phyloP scores from a whole-genome alignment of 2,329 filamentous ascomycete genomes.

The Xylaria polymorpha region DNA sequence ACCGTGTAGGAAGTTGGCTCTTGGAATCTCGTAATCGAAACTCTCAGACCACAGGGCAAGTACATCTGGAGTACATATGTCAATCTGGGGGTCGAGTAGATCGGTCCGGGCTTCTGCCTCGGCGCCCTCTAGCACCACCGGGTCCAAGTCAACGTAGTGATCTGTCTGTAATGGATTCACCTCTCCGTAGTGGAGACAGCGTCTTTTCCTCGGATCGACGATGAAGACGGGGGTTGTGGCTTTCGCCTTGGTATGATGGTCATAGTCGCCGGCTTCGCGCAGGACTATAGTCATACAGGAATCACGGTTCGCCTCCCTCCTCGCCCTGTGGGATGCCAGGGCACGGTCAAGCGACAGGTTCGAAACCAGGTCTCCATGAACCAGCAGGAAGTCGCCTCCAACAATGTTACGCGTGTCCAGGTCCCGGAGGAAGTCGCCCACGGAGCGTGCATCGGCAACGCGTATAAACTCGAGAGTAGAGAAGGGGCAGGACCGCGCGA shows the following conservation, averaged over 20 bases:
- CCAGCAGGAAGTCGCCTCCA: constrained; percentile 88
- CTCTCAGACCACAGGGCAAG: constrained; percentile 96
- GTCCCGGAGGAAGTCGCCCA: constrained; percentile 94
- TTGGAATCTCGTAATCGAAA: constrained; percentile 93
- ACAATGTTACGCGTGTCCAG: constrained; percentile 88
- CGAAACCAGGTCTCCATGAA: constrained; percentile 92
- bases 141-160: constrained; percentile 77
- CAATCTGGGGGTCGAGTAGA: constrained; percentile 92
- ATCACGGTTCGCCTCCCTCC: constrained; percentile 86
- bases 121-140: constrained; percentile 76
- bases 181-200: constrained; percentile 95
- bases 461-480: constrained; percentile 84
- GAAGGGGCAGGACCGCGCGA: constrained; percentile 72
- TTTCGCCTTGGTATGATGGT: constrained; percentile 81
- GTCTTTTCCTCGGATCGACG: constrained; percentile 80
- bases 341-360: constrained; percentile 87
- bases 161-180: constrained; percentile 76
- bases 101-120: constrained; percentile 89
- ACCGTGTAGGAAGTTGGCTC: constrained; percentile 88
- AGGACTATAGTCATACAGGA: constrained; percentile 98
- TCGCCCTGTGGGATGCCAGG: constrained; percentile 80
- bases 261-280: constrained; percentile 75
- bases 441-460: constrained; percentile 82
- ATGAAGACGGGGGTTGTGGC: constrained; percentile 85
- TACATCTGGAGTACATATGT: constrained; percentile 97